A percentile compares a stretch with the other conserved stretches of the same genome.
These are phyloP conservation scores for Myxozyma melibiosi DNA, from an alignment of 805 yeast genomes.

Conservation along the genomic window DNA sequence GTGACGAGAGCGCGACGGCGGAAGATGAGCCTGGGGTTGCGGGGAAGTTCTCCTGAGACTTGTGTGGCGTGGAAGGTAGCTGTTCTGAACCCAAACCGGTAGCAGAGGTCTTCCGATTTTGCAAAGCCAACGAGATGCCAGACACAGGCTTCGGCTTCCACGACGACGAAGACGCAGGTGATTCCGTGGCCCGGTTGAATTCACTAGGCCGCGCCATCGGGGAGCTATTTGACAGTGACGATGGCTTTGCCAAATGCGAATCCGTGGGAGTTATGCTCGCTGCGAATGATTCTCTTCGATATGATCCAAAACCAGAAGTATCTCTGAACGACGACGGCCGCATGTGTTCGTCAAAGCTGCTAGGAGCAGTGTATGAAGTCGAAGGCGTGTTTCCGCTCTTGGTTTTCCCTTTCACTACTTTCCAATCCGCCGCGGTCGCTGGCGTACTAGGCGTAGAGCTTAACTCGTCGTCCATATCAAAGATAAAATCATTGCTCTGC, in stretches of 20 bases:
- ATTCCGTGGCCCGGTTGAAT: background rate
- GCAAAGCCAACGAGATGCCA: conserved; percentile 24
- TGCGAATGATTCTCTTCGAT: conserved; percentile 2
- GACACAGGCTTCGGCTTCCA: conserved; percentile 13
- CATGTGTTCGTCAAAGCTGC: conserved; percentile 9
- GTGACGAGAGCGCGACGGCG: background rate
- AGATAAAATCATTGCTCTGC: conserved; percentile 23
- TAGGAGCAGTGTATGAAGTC: conserved; percentile 13
- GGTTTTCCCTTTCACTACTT: conserved; percentile 20
- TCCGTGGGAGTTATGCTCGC: conserved; percentile 9
- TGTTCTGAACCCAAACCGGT: no score
- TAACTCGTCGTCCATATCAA: conserved; percentile 34
- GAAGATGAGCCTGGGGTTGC: no score
- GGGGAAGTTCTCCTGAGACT: background rate
- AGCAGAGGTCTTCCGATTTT: conserved; percentile 3
- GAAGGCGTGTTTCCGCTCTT: conserved; percentile 10
- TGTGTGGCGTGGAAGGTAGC: background rate
- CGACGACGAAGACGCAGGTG: background rate
- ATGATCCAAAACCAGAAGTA: background rate
- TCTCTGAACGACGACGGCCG: conserved; percentile 12
- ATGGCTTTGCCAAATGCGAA: background rate
- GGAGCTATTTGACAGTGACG: background rate
- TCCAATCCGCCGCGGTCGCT: conserved; percentile 8
- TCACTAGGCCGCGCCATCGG: background rate
- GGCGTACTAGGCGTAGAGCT: background rate